Evolutionary conservation across 352 stramenopile species (phyloP).

Genomic region (Aphanomyces stellatus): DNA sequence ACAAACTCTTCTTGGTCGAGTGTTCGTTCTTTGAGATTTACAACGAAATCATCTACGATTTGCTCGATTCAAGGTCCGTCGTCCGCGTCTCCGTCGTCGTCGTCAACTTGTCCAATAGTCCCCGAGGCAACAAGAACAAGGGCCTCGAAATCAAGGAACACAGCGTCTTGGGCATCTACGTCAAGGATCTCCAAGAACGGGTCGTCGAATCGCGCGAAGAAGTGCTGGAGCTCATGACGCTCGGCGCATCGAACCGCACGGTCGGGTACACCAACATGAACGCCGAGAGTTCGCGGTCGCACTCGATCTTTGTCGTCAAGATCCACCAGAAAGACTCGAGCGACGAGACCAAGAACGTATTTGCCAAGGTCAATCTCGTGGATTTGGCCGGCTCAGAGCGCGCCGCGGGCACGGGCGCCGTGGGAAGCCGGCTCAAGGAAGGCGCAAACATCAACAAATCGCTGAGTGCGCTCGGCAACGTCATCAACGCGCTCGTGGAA

Average conservation of each 20-base stretch:
- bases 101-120: neutral
- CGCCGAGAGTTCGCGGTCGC: constrained; percentile 85
- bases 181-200: constrained; percentile 85
- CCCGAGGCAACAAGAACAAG: constrained; percentile 82
- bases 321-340: constrained; percentile 88
- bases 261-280: constrained; percentile 92
- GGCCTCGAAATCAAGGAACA: constrained; percentile 92
- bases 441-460: constrained; percentile 93
- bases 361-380: constrained; percentile 93
- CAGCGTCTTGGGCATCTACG: constrained; percentile 90
- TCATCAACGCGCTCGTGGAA: constrained; percentile 90
- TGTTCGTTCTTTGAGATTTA: constrained; percentile 96
- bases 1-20: constrained; percentile 85
- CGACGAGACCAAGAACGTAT: constrained; percentile 79
- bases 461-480: constrained; percentile 87
- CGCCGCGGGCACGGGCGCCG: constrained; percentile 84
- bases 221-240: constrained; percentile 69
- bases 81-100: neutral
- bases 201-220: constrained; percentile 83
- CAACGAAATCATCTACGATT: constrained; percentile 94
- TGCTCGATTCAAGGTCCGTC: constrained; percentile 76
- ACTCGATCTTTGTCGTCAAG: constrained; percentile 95
- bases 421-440: constrained; percentile 87
- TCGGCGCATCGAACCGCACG: constrained; percentile 53
- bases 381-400: constrained; percentile 90